Conservation (phyloP, 495 filamentous ascomycete genomes). For the Aspergillus kassunensis region DNA sequence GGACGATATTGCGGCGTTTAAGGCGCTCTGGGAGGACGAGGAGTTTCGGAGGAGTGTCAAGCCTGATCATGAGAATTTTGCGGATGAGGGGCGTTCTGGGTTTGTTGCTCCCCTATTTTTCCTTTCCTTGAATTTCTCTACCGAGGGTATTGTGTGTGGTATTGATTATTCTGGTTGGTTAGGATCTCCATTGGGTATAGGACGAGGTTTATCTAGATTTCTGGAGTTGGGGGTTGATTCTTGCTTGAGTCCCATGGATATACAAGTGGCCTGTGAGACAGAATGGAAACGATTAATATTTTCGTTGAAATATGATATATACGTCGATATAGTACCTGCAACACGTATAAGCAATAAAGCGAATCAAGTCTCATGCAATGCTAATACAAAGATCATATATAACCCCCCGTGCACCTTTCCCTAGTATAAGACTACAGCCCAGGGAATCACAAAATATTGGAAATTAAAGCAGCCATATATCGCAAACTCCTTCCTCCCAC, state of each 20-base stretch:
- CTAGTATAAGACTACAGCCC: no score
- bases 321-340: no score
- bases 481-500: conserved; percentile 11
- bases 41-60: conserved; percentile 9
- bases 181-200: conserved; percentile 8
- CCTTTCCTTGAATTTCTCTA: not conserved
- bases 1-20: conserved; percentile 10
- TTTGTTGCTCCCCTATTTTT: not conserved
- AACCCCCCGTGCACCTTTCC: no score
- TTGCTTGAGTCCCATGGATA: no score
- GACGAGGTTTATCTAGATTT: conserved; percentile 7
- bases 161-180: not conserved
- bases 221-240: no score
- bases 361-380: no score
- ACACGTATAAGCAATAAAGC: no score
- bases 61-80: conserved; percentile 15
- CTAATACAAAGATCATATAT: no score
- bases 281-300: no score
- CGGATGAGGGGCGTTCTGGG: conserved; percentile 11
- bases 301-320: no score
- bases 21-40: conserved; percentile 9
- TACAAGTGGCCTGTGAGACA: no score
- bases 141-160: not conserved
- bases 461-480: conserved; percentile 5
- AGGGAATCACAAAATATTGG: conserved; percentile 8